Conservation (phyloP, 2,329 filamentous ascomycete species). For the Coniochaeta prunicola region DNA sequence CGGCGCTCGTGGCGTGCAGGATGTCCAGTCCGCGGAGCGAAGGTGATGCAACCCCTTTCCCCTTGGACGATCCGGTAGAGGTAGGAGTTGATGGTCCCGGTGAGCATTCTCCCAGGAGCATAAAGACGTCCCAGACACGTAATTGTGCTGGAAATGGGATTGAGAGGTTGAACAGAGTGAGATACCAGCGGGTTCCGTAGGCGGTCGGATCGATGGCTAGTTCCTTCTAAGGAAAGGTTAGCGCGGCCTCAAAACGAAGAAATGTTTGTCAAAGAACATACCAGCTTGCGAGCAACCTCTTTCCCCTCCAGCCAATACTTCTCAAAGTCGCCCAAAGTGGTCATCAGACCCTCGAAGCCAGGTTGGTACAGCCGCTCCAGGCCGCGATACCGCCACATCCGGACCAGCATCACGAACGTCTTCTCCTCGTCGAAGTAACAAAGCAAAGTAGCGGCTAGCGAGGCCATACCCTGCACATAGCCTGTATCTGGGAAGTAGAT, state of each 20-base stretch:
- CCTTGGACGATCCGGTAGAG: conserved; percentile 2
- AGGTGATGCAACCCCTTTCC: conserved; percentile 27
- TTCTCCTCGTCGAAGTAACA: conserved; percentile 97
- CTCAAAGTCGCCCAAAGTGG: conserved; percentile 78
- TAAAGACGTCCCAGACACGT: conserved; percentile 95
- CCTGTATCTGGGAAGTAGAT: conserved; percentile 87
- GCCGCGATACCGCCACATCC: conserved; percentile 84
- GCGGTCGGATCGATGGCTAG: conserved; percentile 78
- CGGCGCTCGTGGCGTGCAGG: conserved; percentile 81
- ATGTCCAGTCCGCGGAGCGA: conserved; percentile 66
- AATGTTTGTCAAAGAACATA: conserved; percentile 36
- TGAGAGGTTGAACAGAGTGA: conserved; percentile 95
- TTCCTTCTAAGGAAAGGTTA: conserved; percentile 47
- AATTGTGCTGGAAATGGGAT: conserved; percentile 92
- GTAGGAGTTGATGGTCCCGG: conserved; percentile 17
- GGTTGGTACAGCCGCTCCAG: conserved; percentile 76
- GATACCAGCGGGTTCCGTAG: conserved; percentile 96
- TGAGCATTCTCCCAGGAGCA: conserved; percentile 78
- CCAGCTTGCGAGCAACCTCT: conserved; percentile 73
- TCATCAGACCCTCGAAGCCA: conserved; percentile 82
- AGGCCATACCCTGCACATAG: conserved; percentile 97
- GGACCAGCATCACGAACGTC: conserved; percentile 93
- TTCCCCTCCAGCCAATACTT: conserved; percentile 70
- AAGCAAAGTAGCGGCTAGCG: conserved; percentile 81
- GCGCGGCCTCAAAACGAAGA: not conserved